Evolutionary conservation across 352 stramenopile genomes (phyloP).

Genomic region (Phytophthora sp.): DNA sequence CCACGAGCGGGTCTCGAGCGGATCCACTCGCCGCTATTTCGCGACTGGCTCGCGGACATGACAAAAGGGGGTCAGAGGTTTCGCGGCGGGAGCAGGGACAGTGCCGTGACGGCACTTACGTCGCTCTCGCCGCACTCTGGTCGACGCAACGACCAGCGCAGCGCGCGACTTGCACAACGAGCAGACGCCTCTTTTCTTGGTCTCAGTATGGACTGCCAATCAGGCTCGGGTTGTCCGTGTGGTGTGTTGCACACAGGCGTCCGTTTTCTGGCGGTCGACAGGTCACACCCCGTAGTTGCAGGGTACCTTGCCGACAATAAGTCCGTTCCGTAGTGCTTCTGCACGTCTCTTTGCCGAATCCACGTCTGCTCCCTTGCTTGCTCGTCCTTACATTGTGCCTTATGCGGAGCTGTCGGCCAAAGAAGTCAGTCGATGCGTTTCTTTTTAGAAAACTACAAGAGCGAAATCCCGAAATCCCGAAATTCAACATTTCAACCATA

Average conservation of each 20-base stretch:
- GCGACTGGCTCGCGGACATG: conserved; percentile 1
- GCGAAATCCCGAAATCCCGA: conserved; percentile 10
- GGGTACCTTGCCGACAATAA: conserved; percentile 26
- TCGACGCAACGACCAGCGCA: conserved; percentile 16
- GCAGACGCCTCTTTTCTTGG: conserved; percentile 7
- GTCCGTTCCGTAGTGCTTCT: not conserved
- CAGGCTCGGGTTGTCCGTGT: conserved; percentile 8
- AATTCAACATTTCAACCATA: conserved; percentile 28
- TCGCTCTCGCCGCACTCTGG: not conserved
- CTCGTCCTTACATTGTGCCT: not conserved
- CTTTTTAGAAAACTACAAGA: conserved; percentile 31
- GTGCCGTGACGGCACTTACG: too few relatives aligned
- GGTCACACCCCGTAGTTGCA: not conserved
- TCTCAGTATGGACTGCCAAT: conserved; percentile 16
- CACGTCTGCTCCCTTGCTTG: not conserved
- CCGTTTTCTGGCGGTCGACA: conserved; percentile 19
- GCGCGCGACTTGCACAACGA: conserved; percentile 25
- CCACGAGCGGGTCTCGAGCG: too few relatives aligned
- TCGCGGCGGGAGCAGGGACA: too few relatives aligned
- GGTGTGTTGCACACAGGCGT: conserved; percentile 21
- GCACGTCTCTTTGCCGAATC: not conserved
- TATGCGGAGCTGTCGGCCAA: conserved; percentile 16
- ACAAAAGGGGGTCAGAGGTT: not conserved
- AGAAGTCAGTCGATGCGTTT: conserved; percentile 35
- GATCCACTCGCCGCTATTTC: conserved; percentile 19